Base-by-base conservation (phyloP, 306 rosid genomes). In the Astragalus membranaceus region DNA sequence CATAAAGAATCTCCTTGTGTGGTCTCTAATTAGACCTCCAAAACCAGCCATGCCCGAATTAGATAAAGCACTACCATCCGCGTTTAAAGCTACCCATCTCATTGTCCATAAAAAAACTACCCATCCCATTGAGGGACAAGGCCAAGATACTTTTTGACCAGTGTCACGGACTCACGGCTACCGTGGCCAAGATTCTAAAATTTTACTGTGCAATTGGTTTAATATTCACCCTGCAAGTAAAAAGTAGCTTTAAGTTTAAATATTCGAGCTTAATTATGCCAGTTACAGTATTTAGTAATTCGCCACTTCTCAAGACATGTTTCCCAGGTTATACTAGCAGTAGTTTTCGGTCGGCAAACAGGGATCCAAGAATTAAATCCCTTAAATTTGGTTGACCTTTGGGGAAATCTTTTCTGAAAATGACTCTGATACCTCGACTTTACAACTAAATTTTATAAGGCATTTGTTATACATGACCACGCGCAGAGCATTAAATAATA, bases 341-440 rank as follows among this genome's bases (percentile, higher is more conserved):
- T 26, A 26, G 30, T 72, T 33, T 53, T 69, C 48, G 48, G 66
- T 58, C 42, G 48, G 80, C 78, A 32, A 59, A 2, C 54, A 58
- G 46, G 64, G 55, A 72, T 7, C 29, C 60, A 70, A 17, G 20
- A 64, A 35, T 35, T 35, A 35, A 23, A 15, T 44, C 35, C 42
- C 52, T 12, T 2, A 55, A 16, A 37, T 11, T 20, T 42, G 43
- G 54, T n/a, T 43, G 39, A 57, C 30, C 48, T 14, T n/a, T 26
- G 1, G 6, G 42, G 29, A 52, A 76, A 64, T 72, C 70, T 43
- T 57, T 14, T 65, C 1, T 59, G 79, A 72, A 72, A 72, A 69
- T 67, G 85, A 81, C 75, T 44, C 35, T 30, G 50, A 64, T 44
- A 64, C 47, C 42, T 75, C 42, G 43, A 12, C 43, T 50, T 67